Base-by-base conservation (phyloP, 768 basidiomycete genomes). In the Collybia nuda region DNA sequence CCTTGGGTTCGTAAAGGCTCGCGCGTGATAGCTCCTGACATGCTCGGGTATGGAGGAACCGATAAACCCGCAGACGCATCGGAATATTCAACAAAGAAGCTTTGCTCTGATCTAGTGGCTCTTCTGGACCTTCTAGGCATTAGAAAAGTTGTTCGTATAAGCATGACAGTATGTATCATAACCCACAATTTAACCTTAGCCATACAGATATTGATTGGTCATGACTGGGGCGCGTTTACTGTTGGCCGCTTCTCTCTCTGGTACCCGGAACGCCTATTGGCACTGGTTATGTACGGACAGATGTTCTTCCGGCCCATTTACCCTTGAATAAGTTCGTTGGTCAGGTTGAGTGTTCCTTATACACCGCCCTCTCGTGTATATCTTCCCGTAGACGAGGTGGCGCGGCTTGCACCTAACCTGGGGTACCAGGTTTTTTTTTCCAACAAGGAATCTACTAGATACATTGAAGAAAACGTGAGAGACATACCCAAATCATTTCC, bases 171-270 rank as follows among this genome's bases (percentile, higher is more conserved):
- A 2, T 40, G 9, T 32, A 3, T 32, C 12, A 11, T n/a, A 29
- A 42, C 26, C 6, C 40, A 14, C n/a, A 12, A 15, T 26, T 40
- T 44, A 40, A 46, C 41, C 19, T 36, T 45, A 15, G 47, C 29
- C 39, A 35, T 17, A 7, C 47, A 78, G 85, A 74, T 88, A 9
- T 67, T 90, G 49, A 73, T 90, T 50, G 90, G 88, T 0, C 90
- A 92, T 57, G 90, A 93, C 58, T 92, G 90, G 90, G 90, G 90
- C 5, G 70, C 86, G 2, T 79, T 71, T 52, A 79, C 72, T 11
- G 86, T 76, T 1, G 77, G 75, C 38, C 74, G 89, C 18, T 85
- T 93, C 57, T 83, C 86, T 9, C 70, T 89, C 19, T 90, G 86
- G 85, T 67, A 88, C 60, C 87, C 90, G 0, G 67, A 81, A 12